These are phyloP conservation scores for Inonotus hispidus DNA, from an alignment of 1,284 basidiomycete species.

Conservation along the genomic window DNA sequence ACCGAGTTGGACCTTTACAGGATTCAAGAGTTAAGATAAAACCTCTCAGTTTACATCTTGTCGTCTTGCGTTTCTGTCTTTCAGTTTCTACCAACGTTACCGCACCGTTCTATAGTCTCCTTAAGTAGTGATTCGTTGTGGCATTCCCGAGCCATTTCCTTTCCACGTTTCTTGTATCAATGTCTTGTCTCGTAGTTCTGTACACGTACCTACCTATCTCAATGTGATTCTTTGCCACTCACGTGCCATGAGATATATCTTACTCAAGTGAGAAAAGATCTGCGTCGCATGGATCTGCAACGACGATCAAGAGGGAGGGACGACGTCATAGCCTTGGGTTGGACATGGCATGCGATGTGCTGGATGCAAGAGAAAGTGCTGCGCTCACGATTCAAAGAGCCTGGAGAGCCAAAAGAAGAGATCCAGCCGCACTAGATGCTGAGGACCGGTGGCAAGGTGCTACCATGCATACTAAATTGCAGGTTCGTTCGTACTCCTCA, in stretches of 20 bases:
- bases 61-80: slow-evolving; percentile 5
- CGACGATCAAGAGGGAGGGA: neutral
- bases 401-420: slow-evolving; percentile 27
- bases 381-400: slow-evolving; percentile 29
- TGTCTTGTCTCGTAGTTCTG: neutral
- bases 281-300: too few species aligned
- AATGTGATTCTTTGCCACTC: neutral
- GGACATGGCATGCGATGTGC: neutral
- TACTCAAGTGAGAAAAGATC: too few species aligned
- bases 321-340: neutral
- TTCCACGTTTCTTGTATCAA: slow-evolving; percentile 2
- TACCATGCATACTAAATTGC: slow-evolving; percentile 33
- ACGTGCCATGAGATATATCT: too few species aligned
- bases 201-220: neutral
- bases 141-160: neutral
- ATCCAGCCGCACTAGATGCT: slow-evolving; percentile 27
- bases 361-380: slow-evolving; percentile 18
- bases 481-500: slow-evolving; percentile 27
- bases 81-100: neutral
- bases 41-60: neutral
- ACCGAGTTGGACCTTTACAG: slow-evolving; percentile 73
- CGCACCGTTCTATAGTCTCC: neutral
- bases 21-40: slow-evolving; percentile 33
- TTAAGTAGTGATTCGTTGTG: neutral
- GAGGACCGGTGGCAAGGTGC: slow-evolving; percentile 43